These are phyloP conservation scores for Eremothecium gossypii DNA, from an alignment of 1,139 yeast genomes.

Conservation along the genomic window DNA sequence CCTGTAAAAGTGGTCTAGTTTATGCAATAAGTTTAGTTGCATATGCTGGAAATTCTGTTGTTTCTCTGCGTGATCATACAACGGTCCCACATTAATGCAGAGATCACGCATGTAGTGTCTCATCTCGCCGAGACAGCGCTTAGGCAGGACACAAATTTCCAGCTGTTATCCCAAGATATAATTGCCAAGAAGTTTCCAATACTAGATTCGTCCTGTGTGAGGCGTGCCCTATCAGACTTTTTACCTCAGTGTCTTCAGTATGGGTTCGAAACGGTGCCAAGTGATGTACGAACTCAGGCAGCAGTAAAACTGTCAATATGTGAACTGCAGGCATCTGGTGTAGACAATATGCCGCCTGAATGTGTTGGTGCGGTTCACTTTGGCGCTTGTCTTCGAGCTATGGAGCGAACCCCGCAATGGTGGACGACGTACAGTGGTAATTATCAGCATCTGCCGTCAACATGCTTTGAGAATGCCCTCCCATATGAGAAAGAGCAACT, in stretches of 20 bases:
- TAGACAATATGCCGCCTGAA: constrained; percentile 13
- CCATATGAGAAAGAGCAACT: constrained; percentile 48
- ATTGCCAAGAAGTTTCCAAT: constrained; percentile 19
- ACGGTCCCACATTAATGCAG: not conserved
- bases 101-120: not conserved
- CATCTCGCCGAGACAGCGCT: not conserved
- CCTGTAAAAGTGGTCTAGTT: too few relatives aligned
- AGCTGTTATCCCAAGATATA: constrained; percentile 7
- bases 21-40: too few relatives aligned
- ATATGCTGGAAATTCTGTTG: too few relatives aligned
- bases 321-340: constrained; percentile 41
- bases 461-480: constrained; percentile 43
- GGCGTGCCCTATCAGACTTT: constrained; percentile 25
- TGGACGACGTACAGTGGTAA: constrained; percentile 59
- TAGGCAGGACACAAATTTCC: not conserved
- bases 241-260: constrained; percentile 26
- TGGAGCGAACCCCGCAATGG: constrained; percentile 42
- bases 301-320: constrained; percentile 46
- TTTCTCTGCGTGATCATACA: too few relatives aligned
- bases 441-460: constrained; percentile 39
- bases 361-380: constrained; percentile 15
- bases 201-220: constrained; percentile 26
- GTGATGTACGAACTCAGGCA: constrained; percentile 28
- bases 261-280: constrained; percentile 26
- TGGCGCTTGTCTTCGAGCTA: constrained; percentile 33